Conservation (phyloP, 2,329 filamentous ascomycete genomes). For the Claviceps citrina region DNA sequence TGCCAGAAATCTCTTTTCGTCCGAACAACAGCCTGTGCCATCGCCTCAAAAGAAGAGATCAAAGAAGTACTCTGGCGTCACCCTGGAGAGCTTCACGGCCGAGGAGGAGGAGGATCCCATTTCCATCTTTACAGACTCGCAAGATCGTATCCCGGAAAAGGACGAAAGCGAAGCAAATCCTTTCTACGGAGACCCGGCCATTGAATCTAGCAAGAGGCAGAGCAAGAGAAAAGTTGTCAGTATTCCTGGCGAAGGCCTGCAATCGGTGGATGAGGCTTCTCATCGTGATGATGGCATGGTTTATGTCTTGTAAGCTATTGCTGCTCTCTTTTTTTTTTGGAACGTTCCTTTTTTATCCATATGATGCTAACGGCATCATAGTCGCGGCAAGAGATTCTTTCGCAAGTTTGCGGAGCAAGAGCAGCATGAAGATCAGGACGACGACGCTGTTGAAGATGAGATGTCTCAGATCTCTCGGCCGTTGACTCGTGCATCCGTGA, state of each 20-base stretch:
- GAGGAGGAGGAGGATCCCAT: slow-evolving; percentile 46
- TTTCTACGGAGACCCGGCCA: slow-evolving; percentile 41
- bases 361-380: slow-evolving; percentile 18
- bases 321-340: neutral
- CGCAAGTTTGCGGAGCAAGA: slow-evolving; percentile 44
- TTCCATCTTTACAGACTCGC: slow-evolving; percentile 62
- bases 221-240: slow-evolving; percentile 40
- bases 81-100: slow-evolving; percentile 41
- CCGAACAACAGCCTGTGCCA: slow-evolving; percentile 41
- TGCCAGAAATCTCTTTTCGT: slow-evolving; percentile 47
- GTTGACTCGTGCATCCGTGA: slow-evolving; percentile 52
- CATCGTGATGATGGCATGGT: slow-evolving; percentile 57
- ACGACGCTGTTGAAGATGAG: slow-evolving; percentile 19
- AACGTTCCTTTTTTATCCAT: neutral
- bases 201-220: slow-evolving; percentile 30
- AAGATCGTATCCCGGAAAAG: slow-evolving; percentile 57
- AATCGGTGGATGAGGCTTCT: slow-evolving; percentile 47
- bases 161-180: slow-evolving; percentile 56
- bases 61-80: slow-evolving; percentile 40
- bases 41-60: slow-evolving; percentile 42
- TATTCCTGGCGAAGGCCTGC: slow-evolving; percentile 41
- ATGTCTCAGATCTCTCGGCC: slow-evolving; percentile 24
- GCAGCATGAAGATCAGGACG: slow-evolving; percentile 16
- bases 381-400: slow-evolving; percentile 67
- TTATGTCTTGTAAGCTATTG: slow-evolving; percentile 57